Base-by-base conservation (phyloP, 495 filamentous ascomycete species). In the Mycothermus thermophilus region DNA sequence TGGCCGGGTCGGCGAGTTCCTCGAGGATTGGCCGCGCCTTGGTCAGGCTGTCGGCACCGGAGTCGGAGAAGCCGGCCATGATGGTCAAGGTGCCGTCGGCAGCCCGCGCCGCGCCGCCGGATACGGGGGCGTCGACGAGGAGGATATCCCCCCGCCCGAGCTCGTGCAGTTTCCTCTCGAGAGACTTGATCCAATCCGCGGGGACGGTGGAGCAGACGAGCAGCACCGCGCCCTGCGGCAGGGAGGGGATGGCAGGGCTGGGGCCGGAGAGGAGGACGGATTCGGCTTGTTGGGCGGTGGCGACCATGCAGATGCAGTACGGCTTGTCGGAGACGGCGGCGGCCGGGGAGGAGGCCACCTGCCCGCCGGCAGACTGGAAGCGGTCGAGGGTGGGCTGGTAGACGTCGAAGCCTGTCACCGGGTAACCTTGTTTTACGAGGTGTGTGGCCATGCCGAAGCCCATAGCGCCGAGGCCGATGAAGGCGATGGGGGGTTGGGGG, bases 391-490 rank as follows among this genome's bases (percentile, higher is more conserved):
- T 74, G n/a, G 79, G 75, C 1, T 60, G 61, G 62, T 74, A 83
- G 37, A 86, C 70, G 49, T 90, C 83, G 51, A 74, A 90, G 30
- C 79, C 80, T 22, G 72, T 80, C 13, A 90, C 78, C 1, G 59
- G 30, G 50, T 78, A 80, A 38, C 74, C 75, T 27, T 72, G 57
- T 46, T 76, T 77, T 42, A 86, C 58, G 29, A 90, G 72, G 46
- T 84, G 69, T 25, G 74, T 78, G 46, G 83, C 82, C 79, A 87
- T 88, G 43, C 81, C 81, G 51, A 81, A 83, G 48, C 83, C 83
- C 83, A 87, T 90, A 59, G 83, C 82, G 43, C 83, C 83, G 5
- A 90, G 77, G 64, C 83, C 83, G 38, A 82, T 77, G 59, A 87
- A 87, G 42, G 78, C 73, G 35, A 86, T 58, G 30, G 64, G 58